These are phyloP conservation scores for Claviceps paspali DNA, from an alignment of 2,329 filamentous ascomycete species.

Conservation along the genomic window DNA sequence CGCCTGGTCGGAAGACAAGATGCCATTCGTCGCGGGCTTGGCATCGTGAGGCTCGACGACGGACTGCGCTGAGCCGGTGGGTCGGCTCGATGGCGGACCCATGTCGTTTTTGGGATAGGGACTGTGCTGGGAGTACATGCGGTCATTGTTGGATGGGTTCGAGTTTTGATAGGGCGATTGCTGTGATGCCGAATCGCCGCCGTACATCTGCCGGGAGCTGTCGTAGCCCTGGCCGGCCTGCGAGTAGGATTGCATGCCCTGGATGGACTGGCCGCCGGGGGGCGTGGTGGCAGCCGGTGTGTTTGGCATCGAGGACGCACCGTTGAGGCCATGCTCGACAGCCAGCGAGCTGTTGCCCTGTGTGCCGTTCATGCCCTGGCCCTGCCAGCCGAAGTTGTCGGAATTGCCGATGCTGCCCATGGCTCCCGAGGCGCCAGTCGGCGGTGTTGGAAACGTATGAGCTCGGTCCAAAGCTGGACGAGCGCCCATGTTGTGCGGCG, in stretches of 20 bases:
- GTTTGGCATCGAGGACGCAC: constrained; percentile 71
- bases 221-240: constrained; percentile 57
- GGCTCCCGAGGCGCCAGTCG: constrained; percentile 80
- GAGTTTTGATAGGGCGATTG: constrained; percentile 57
- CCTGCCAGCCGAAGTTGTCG: constrained; percentile 67
- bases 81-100: constrained; percentile 59
- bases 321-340: constrained; percentile 64
- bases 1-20: constrained; percentile 38
- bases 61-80: constrained; percentile 40
- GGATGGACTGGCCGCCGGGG: constrained; percentile 53
- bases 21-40: constrained; percentile 52
- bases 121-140: constrained; percentile 52
- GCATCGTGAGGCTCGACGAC: constrained; percentile 49
- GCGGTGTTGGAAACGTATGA: constrained; percentile 87
- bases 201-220: constrained; percentile 64
- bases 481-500: constrained; percentile 52
- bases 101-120: constrained; percentile 75
- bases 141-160: constrained; percentile 42
- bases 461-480: constrained; percentile 70
- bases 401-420: constrained; percentile 58
- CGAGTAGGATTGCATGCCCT: constrained; percentile 67
- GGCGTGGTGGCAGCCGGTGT: constrained; percentile 87
- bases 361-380: constrained; percentile 43
- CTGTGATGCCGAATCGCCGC: constrained; percentile 51
- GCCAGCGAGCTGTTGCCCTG: constrained; percentile 57